A percentile compares a stretch with the other conserved stretches of the same genome.
Conservation (phyloP, 1,139 yeast genomes). For the Yamadazyma aaseri region DNA sequence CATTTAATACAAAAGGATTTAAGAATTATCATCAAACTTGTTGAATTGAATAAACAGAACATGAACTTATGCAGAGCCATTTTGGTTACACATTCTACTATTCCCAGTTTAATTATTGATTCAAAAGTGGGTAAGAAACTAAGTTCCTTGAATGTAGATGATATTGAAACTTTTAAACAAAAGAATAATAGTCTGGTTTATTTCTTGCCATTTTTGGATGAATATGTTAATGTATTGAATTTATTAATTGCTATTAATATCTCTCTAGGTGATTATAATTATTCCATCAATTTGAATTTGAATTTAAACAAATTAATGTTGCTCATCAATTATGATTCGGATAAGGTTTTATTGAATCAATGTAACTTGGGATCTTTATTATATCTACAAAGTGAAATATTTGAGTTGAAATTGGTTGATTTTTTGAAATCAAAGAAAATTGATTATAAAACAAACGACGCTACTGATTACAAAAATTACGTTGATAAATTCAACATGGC, state of each 20-base stretch:
- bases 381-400: slow-evolving; percentile 68
- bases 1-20: slow-evolving; percentile 68
- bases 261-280: slow-evolving; percentile 61
- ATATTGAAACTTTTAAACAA: slow-evolving; percentile 30
- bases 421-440: slow-evolving; percentile 25
- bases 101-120: slow-evolving; percentile 57
- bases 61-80: slow-evolving; percentile 58
- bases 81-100: slow-evolving; percentile 58
- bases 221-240: slow-evolving; percentile 72
- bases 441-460: neutral
- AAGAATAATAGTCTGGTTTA: neutral
- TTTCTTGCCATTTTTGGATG: slow-evolving; percentile 53
- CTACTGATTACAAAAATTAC: neutral
- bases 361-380: slow-evolving; percentile 72
- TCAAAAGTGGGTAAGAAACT: slow-evolving; percentile 16
- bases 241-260: slow-evolving; percentile 65
- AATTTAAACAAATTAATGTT: slow-evolving; percentile 75
- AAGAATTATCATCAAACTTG: slow-evolving; percentile 65
- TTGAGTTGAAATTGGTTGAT: slow-evolving; percentile 45
- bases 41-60: slow-evolving; percentile 52
- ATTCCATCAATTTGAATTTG: slow-evolving; percentile 63
- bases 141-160: slow-evolving; percentile 4
- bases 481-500: neutral
- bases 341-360: slow-evolving; percentile 62
- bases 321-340: slow-evolving; percentile 65